Evolutionary conservation across 2,329 filamentous ascomycete genomes (phyloP), one percentile per base, ranked within the genome.

Genomic region (Colletotrichum salicis): DNA sequence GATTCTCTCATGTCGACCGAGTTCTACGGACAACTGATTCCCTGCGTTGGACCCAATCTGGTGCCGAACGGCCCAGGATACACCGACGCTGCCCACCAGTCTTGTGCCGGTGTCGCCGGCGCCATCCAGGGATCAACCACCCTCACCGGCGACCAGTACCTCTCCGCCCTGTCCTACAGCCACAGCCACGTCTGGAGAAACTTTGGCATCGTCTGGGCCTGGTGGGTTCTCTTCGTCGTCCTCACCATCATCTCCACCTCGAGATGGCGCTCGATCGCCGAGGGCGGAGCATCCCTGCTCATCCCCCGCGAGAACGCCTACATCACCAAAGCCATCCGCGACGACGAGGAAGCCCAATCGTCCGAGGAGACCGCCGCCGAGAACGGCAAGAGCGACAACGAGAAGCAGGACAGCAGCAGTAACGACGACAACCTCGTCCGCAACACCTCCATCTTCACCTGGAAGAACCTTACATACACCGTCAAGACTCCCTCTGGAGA

Each of bases 391-490:
- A 58, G 48, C 27, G 71, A 71, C 5, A 60, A 24, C 7, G 74
- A 76, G 13, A 58, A 75, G 37, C 73, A 52, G 5, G 72, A 67
- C 4, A 70, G 75, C 5, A 74, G 71, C 24, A 57, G 74, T 80
- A 24, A 80, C 81, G 71, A 74, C 61, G 81, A 77, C 29, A 77
- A 84, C 35, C 83, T 93, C 1, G 80, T 91, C 35, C 87, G 87
- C 31, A 93, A 93, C 78, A 91, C 88, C 0, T 91, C 89, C 0
- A 84, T 93, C 0, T 93, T 94, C 75, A 94, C 92, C 1, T 95
- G 92, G 91, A 92, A 92, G 77, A 87, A 93, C 70, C 86, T 95
- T 0, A 87, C 84, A 1, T 94, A 94, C 77, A 92, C 89, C 0
- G 92, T 95, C 71, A 87, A 90, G 74, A 90, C 88, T 0, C 85